Evolutionary conservation across 2,329 filamentous ascomycete species (phyloP).

Genomic region (Mycogone perniciosa): DNA sequence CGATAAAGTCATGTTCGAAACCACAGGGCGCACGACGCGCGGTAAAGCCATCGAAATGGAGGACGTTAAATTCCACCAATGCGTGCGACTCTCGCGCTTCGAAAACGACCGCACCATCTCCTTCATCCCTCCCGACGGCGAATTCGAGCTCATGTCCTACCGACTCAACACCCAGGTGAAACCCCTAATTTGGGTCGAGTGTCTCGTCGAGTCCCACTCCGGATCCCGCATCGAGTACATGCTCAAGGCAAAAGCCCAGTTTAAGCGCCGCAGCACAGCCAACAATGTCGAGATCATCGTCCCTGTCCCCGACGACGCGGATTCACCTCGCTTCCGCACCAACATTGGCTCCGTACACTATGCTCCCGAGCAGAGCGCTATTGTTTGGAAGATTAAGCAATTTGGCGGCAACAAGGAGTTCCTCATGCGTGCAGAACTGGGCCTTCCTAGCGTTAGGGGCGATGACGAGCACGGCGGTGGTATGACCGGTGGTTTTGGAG

Average conservation of each 20-base stretch:
- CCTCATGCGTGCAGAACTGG: constrained; percentile 93
- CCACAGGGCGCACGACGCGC: constrained; percentile 84
- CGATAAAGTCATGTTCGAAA: constrained; percentile 99
- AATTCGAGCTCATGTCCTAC: constrained; percentile 99
- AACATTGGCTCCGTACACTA: constrained; percentile 98
- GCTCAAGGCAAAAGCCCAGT: constrained; percentile 96
- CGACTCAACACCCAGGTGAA: constrained; percentile 98
- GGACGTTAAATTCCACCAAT: constrained; percentile 99
- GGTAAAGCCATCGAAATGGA: constrained; percentile 99
- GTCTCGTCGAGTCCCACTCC: constrained; percentile 91
- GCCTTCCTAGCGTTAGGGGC: constrained; percentile 85
- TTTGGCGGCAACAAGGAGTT: constrained; percentile 99
- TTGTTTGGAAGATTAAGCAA: constrained; percentile 99
- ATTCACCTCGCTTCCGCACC: constrained; percentile 91
- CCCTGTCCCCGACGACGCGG: constrained; percentile 93
- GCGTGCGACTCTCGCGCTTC: constrained; percentile 88
- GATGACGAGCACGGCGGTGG: constrained; percentile 94
- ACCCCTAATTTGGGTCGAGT: constrained; percentile 97
- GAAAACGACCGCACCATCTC: constrained; percentile 98
- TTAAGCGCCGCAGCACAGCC: constrained; percentile 93
- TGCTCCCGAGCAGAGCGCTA: constrained; percentile 92
- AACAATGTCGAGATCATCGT: constrained; percentile 99
- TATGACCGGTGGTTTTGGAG: constrained; percentile 96
- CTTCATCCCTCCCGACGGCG: constrained; percentile 96
- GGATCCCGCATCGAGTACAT: constrained; percentile 97